phyloP scores from a whole-genome alignment of 805 yeast genomes.

The Saturnispora diversa region DNA sequence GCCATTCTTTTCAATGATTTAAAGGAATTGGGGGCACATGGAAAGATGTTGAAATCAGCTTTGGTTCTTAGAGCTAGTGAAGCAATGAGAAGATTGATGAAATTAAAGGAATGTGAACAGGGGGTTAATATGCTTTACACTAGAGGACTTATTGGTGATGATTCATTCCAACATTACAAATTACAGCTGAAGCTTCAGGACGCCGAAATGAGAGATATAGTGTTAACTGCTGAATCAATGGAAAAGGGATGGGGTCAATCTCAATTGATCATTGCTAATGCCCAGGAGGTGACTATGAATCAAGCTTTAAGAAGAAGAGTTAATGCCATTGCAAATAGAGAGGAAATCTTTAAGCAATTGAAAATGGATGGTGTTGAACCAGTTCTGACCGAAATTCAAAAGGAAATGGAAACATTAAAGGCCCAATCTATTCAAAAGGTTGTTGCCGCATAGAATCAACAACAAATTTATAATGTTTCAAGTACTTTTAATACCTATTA shows the following conservation, averaged over 20 bases:
- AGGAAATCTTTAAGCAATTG: conserved; percentile 25
- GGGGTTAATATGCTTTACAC: conserved; percentile 67
- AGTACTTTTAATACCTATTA: too few relatives aligned
- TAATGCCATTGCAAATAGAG: conserved; percentile 38
- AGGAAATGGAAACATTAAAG: conserved; percentile 13
- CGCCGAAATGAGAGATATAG: conserved; percentile 68
- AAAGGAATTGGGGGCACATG: conserved; percentile 57
- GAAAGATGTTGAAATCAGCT: conserved; percentile 41
- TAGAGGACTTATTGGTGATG: conserved; percentile 88
- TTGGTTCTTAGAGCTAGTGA: conserved; percentile 65
- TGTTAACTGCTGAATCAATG: conserved; percentile 61
- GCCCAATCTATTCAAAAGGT: neutral
- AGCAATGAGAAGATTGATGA: conserved; percentile 73
- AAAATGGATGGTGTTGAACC: conserved; percentile 27
- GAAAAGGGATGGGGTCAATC: conserved; percentile 73
- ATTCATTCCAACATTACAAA: conserved; percentile 68
- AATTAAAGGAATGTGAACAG: conserved; percentile 70
- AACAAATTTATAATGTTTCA: too few relatives aligned
- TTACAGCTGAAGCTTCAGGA: conserved; percentile 74
- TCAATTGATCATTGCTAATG: conserved; percentile 55
- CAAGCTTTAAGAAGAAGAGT: conserved; percentile 81
- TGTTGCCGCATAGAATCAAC: too few relatives aligned
- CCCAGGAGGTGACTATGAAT: conserved; percentile 87
- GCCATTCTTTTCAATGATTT: conserved; percentile 13
- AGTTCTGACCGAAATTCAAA: conserved; percentile 15